Percentiles rank a stretch among this genome's conserved stretches.
Evolutionary conservation across 2,329 filamentous ascomycete genomes (phyloP).

Genomic region (Arachnopeziza araneosa): DNA sequence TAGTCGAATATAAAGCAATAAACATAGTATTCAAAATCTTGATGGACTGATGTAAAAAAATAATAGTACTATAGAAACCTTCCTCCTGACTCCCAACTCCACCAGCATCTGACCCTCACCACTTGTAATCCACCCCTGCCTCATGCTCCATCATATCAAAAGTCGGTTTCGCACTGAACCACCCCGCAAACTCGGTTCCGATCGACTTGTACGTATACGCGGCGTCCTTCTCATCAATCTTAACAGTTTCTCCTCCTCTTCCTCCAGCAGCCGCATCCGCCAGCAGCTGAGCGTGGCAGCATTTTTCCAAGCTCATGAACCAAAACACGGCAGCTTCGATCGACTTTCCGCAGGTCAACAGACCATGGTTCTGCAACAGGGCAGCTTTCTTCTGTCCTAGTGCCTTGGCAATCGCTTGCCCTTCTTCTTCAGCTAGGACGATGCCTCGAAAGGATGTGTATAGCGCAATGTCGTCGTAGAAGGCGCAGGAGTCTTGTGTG

Average conservation of each 20-base stretch:
- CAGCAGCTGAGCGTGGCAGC: conserved; percentile 43
- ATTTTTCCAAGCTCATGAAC: conserved; percentile 47
- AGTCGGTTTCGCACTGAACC: conserved; percentile 65
- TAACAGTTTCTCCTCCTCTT: conserved; percentile 56
- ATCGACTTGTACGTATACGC: conserved; percentile 61
- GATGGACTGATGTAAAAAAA: neutral
- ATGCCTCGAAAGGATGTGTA: conserved; percentile 45
- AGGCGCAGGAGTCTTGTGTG: conserved; percentile 51
- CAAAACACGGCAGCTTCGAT: conserved; percentile 49
- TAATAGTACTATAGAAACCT: neutral
- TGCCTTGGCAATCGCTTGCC: conserved; percentile 40
- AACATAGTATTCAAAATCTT: neutral
- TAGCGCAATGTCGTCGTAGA: conserved; percentile 39
- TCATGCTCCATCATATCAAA: conserved; percentile 66
- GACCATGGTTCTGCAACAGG: conserved; percentile 49
- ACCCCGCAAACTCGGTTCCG: conserved; percentile 56
- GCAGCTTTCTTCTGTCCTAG: conserved; percentile 46
- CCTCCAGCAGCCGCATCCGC: conserved; percentile 57
- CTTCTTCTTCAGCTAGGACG: conserved; percentile 47
- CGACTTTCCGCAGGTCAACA: conserved; percentile 44
- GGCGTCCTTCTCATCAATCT: conserved; percentile 64
- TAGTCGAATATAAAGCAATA: too few relatives aligned
- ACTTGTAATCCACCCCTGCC: conserved; percentile 28
- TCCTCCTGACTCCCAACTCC: neutral
- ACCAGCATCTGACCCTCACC: conserved; percentile 10